A percentile compares a stretch with the other conserved stretches of the same genome.
Evolutionary conservation across 140 eudicot genomes (phyloP).

Genomic region (Flaveria floridana): DNA sequence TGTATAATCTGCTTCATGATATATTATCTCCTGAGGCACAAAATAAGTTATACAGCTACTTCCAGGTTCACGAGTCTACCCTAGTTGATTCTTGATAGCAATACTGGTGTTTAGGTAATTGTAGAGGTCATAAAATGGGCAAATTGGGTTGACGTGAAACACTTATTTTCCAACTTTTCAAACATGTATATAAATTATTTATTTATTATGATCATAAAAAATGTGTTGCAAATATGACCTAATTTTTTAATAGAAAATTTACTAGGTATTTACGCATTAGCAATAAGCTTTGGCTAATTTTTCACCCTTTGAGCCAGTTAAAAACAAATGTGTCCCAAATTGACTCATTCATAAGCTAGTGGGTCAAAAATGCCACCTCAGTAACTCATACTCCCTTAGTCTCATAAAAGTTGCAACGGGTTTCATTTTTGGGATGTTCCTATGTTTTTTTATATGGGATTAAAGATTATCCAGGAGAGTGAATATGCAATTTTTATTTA

Average conservation of each 20-base stretch:
- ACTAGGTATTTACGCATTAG: neutral
- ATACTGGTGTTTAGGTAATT: neutral
- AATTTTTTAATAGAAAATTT: neutral
- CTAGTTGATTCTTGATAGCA: slow-evolving; percentile 9
- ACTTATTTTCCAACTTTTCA: neutral
- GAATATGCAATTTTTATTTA: slow-evolving; percentile 9
- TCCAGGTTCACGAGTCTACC: slow-evolving; percentile 52
- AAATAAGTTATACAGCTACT: slow-evolving; percentile 64
- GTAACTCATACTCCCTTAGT: neutral
- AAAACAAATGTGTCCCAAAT: neutral
- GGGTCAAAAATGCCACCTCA: neutral
- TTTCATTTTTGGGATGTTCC: neutral
- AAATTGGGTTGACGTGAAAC: neutral
- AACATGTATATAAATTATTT: neutral
- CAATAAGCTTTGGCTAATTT: neutral
- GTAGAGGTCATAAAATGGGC: slow-evolving; percentile 1
- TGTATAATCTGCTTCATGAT: slow-evolving; percentile 76
- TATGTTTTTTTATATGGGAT: neutral
- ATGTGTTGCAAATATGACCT: neutral
- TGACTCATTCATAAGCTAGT: neutral
- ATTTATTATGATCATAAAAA: neutral
- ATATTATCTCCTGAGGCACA: slow-evolving; percentile 79
- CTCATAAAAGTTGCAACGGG: neutral
- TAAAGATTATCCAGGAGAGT: neutral
- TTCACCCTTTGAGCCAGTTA: neutral